Evolutionary conservation across 1,284 basidiomycete species (phyloP).

Genomic region (Rhodotorula glutinis): DNA sequence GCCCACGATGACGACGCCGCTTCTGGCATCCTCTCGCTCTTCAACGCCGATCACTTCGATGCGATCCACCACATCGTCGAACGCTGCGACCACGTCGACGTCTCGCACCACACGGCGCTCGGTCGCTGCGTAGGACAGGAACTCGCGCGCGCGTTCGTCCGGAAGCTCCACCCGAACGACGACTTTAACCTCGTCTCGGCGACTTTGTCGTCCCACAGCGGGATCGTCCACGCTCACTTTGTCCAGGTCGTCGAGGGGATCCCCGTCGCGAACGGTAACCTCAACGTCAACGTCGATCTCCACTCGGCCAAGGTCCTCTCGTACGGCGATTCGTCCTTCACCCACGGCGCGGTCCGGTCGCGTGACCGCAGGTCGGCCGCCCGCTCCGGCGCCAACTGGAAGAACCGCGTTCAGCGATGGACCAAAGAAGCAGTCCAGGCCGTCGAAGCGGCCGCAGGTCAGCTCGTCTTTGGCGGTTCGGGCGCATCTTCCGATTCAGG

Average conservation of each 20-base stretch:
- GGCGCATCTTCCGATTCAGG: constrained; percentile 10
- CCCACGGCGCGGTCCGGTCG: constrained; percentile 14
- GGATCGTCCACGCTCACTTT: constrained; percentile 42
- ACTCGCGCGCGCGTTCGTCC: constrained; percentile 20
- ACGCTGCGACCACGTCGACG: constrained; percentile 13
- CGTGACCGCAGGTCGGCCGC: background rate
- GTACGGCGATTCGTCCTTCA: constrained; percentile 38
- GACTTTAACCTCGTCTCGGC: constrained; percentile 38
- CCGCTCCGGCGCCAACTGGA: constrained; percentile 14
- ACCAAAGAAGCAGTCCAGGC: constrained; percentile 13
- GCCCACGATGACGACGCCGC: constrained; percentile 7
- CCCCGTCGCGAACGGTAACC: constrained; percentile 78
- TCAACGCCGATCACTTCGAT: constrained; percentile 14
- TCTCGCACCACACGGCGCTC: constrained; percentile 1
- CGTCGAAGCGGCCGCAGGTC: constrained; percentile 9
- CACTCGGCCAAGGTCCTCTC: constrained; percentile 47
- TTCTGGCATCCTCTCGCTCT: constrained; percentile 15
- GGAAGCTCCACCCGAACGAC: constrained; percentile 29
- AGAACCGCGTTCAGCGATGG: constrained; percentile 26
- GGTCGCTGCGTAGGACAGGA: constrained; percentile 18
- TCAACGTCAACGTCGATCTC: constrained; percentile 61
- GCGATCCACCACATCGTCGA: constrained; percentile 4
- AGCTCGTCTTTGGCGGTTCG: constrained; percentile 27
- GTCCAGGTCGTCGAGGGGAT: constrained; percentile 75
- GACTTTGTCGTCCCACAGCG: constrained; percentile 38